A percentile compares a stretch with the other conserved stretches of the same genome.
Conservation (phyloP, 2,329 filamentous ascomycete genomes). For the Clarireedia hainanense region DNA sequence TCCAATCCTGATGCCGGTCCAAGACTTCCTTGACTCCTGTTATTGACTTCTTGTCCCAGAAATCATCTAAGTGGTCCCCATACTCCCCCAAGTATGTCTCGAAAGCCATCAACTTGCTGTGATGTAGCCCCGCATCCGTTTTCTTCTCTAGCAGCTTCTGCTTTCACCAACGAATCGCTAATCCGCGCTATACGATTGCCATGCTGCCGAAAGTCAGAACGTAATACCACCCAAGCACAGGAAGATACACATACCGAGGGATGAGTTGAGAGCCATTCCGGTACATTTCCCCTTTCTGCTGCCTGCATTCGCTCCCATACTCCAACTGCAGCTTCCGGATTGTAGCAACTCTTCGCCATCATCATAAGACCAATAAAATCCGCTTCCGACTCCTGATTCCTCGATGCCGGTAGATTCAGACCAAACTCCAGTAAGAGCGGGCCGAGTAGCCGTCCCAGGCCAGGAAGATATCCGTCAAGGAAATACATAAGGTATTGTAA, state of each 20-base stretch:
- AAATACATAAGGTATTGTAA: conserved; percentile 31
- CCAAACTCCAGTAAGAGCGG: conserved; percentile 44
- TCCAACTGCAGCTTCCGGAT: conserved; percentile 56
- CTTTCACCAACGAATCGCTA: conserved; percentile 51
- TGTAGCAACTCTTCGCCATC: conserved; percentile 74
- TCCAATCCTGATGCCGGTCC: not conserved
- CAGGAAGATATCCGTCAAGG: conserved; percentile 25
- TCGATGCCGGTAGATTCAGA: conserved; percentile 59
- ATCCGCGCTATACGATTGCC: conserved; percentile 59
- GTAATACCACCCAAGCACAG: not conserved
- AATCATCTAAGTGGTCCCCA: not conserved
- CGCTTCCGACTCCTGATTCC: conserved; percentile 68
- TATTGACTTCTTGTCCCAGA: too few relatives aligned
- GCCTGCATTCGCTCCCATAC: conserved; percentile 63
- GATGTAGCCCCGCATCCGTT: conserved; percentile 40
- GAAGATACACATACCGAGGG: conserved; percentile 49
- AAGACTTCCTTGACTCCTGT: too few relatives aligned
- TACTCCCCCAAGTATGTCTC: not conserved
- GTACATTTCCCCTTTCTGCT: conserved; percentile 42
- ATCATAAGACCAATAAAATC: conserved; percentile 77
- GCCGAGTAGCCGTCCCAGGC: conserved; percentile 20
- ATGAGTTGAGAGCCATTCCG: conserved; percentile 70
- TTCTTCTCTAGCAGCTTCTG: conserved; percentile 43
- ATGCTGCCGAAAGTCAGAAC: conserved; percentile 35
- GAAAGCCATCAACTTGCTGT: conserved; percentile 1